Conservation (phyloP, 2,329 filamentous ascomycete genomes). For the Pyrenochaeta sp. region DNA sequence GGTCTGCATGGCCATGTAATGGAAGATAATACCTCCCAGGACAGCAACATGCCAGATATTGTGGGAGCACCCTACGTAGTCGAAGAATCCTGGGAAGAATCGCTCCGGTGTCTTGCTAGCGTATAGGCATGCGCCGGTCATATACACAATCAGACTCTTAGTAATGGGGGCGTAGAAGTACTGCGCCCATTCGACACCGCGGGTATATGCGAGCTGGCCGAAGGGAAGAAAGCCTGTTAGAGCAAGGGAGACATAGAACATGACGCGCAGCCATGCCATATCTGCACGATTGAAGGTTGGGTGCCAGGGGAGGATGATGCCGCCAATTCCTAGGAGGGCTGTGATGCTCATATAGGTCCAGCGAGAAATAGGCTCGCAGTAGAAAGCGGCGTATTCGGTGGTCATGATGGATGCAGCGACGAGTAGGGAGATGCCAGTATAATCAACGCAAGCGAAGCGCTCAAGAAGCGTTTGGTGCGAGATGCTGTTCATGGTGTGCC, state of each 20-base stretch:
- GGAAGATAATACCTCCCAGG: slow-evolving; percentile 93
- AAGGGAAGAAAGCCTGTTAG: slow-evolving; percentile 90
- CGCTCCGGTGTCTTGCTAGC: slow-evolving; percentile 91
- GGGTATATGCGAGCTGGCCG: slow-evolving; percentile 79
- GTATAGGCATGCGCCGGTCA: slow-evolving; percentile 85
- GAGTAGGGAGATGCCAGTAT: slow-evolving; percentile 94
- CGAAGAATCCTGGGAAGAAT: slow-evolving; percentile 91
- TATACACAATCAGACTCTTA: slow-evolving; percentile 87
- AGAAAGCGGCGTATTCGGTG: slow-evolving; percentile 98
- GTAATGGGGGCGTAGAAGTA: slow-evolving; percentile 89
- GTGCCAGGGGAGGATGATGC: slow-evolving; percentile 94
- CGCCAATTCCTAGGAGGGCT: slow-evolving; percentile 80
- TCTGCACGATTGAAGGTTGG: slow-evolving; percentile 91
- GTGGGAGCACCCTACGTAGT: slow-evolving; percentile 94
- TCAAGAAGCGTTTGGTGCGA: slow-evolving; percentile 89
- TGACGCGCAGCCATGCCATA: slow-evolving; percentile 91
- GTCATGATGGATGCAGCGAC: slow-evolving; percentile 98
- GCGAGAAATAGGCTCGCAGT: slow-evolving; percentile 89
- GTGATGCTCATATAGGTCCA: slow-evolving; percentile 88
- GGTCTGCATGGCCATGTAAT: slow-evolving; percentile 94
- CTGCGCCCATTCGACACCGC: slow-evolving; percentile 80
- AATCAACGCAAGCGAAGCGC: slow-evolving; percentile 96
- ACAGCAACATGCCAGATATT: slow-evolving; percentile 98
- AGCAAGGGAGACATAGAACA: slow-evolving; percentile 88
- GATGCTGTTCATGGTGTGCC: slow-evolving; percentile 99